phyloP scores from a whole-genome alignment of 2,329 filamentous ascomycete species.

The Incumbomyces lentus region DNA sequence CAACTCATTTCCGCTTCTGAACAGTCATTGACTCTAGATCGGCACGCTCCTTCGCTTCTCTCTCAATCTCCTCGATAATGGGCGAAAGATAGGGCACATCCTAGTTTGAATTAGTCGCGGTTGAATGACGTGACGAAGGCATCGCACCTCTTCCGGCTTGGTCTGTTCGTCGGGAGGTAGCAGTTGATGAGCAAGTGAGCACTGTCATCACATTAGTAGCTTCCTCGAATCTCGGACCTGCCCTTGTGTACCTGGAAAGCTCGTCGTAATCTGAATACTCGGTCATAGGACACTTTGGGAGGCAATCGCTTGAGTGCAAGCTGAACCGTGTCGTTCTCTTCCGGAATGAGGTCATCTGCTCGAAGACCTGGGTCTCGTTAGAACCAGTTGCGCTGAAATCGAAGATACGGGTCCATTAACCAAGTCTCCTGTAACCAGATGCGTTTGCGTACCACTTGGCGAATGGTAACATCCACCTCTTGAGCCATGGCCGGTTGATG shows the following conservation, averaged over 20 bases:
- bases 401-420: conserved; percentile 43
- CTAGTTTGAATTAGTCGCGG: conserved; percentile 31
- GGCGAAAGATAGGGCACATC: conserved; percentile 56
- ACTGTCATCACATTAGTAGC: conserved; percentile 33
- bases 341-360: conserved; percentile 86
- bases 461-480: conserved; percentile 66
- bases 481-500: conserved; percentile 75
- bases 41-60: conserved; percentile 54
- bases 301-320: conserved; percentile 82
- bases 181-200: conserved; percentile 55
- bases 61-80: conserved; percentile 59
- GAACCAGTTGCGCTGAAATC: conserved; percentile 5
- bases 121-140: conserved; percentile 13
- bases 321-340: conserved; percentile 81
- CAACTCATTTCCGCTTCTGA: conserved; percentile 25
- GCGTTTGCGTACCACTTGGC: conserved; percentile 83
- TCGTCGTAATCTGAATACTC: conserved; percentile 91
- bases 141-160: conserved; percentile 53
- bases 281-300: conserved; percentile 87
- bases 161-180: conserved; percentile 57
- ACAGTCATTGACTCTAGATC: conserved; percentile 59
- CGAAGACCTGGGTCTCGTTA: conserved; percentile 39
- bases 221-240: neutral
- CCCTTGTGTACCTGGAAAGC: conserved; percentile 64
- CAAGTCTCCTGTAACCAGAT: conserved; percentile 85